phyloP scores from a whole-genome alignment of 2,329 filamentous ascomycete species.

The Zymoseptoria tritici region DNA sequence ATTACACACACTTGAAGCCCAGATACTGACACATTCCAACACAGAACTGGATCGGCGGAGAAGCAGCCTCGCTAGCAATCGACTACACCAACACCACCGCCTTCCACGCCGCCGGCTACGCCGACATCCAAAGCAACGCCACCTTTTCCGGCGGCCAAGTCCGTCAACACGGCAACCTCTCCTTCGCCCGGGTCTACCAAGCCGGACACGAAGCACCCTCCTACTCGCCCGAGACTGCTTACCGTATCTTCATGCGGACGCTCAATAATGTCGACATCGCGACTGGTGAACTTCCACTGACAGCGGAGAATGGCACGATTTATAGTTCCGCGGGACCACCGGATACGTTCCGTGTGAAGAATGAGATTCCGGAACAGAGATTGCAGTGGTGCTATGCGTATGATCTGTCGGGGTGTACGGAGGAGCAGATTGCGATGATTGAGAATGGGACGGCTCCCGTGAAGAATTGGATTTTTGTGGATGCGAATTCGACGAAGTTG shows the following conservation, averaged over 20 bases:
- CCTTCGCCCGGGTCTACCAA: slow-evolving; percentile 23
- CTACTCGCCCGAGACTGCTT: slow-evolving; percentile 43
- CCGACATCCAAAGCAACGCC: slow-evolving; percentile 14
- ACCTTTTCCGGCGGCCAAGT: slow-evolving; percentile 18
- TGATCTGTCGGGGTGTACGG: slow-evolving; percentile 10
- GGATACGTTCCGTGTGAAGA: slow-evolving; percentile 6
- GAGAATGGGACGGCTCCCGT: slow-evolving; percentile 11
- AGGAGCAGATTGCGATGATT: slow-evolving; percentile 9
- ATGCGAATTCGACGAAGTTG: slow-evolving; percentile 9
- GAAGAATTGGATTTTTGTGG: slow-evolving; percentile 11
- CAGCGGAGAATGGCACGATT: not conserved
- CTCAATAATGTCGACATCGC: slow-evolving; percentile 41
- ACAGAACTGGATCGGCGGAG: slow-evolving; percentile 49
- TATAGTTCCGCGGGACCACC: slow-evolving; percentile 4
- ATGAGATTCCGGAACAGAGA: slow-evolving; percentile 8
- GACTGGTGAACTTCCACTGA: slow-evolving; percentile 26
- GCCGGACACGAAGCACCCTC: slow-evolving; percentile 40
- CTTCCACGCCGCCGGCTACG: slow-evolving; percentile 45
- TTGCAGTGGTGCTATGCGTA: slow-evolving; percentile 14
- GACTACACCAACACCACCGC: slow-evolving; percentile 34
- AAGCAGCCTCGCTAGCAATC: slow-evolving; percentile 43
- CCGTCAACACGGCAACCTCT: slow-evolving; percentile 26
- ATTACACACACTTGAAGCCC: not conserved
- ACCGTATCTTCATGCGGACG: slow-evolving; percentile 41
- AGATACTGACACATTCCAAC: slow-evolving; percentile 24